Base-by-base conservation (phyloP, 805 yeast genomes). In the Peterozyma toletana region DNA sequence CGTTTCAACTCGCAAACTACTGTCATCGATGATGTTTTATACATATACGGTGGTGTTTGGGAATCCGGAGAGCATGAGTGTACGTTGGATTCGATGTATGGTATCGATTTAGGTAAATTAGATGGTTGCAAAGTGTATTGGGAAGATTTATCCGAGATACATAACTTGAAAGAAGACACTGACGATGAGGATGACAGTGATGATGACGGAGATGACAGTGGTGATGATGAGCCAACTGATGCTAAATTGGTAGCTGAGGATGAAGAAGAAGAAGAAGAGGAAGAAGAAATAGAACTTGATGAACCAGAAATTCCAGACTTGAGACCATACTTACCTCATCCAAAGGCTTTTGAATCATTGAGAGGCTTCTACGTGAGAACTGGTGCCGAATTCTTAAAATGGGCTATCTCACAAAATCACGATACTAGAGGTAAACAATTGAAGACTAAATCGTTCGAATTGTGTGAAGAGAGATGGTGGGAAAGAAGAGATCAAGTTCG, bases 401-500 rank as follows among this genome's bases (percentile, higher is more conserved):
- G 98, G 97, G 87, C 95, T 1, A 85, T 89, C 51, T 83, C 93
- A 4, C 85, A 83, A 57, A 85, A 88, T 53, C 75, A 85, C 53
- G 90, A 85, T 46, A 82, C 88, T 11, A 78, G 95, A 55, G 98
- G 96, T 43, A 91, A 91, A 60, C 83, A 86, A 56, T 73, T 91
- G 62, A 90, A 91, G 66, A 82, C 83, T 44, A 84, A 86, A 37
- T 83, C 97, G 0, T 91, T 91, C 58, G 96, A 89, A 49, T 65
- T 91, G 48, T 84, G 93, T 60, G 96, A 90, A 63, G 91, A 84
- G 52, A 78, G 99, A 67, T 91, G 96, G 93, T 91, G 98, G 98
- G 98, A 91, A 60, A 84, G 98, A 68, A 80, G 97, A 66, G 98
- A 91, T 54, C 91, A 82, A 55, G 82, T 91, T 18, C 81, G 95